Base-by-base conservation (phyloP, 2,329 filamentous ascomycete genomes). In the Cladophialophora bantiana region DNA sequence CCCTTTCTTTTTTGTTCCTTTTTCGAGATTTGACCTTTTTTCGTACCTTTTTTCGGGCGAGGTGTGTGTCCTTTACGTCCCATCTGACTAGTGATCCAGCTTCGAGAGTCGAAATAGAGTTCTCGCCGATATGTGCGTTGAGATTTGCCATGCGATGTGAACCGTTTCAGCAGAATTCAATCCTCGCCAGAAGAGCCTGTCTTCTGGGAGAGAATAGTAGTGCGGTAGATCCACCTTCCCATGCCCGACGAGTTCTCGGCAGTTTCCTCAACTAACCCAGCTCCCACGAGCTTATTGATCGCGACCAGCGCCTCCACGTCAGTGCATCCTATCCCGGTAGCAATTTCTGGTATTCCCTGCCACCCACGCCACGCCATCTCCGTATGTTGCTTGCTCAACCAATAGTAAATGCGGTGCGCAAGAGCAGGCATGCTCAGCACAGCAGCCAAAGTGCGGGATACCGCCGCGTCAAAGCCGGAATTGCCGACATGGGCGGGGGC, bases 381-480 rank as follows among this genome's bases (percentile, higher is more conserved):
- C 10, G 7, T 2, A 32, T 18, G 26, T 32, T n/a, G 31, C 12
- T 48, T n/a, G 35, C 18, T 18, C 9, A 59, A 7, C 20, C 31
- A 18, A 31, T 38, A 32, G 42, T 61, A 18, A 4, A 61, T 32
- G 32, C 48, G 52, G n/a, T 42, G 58, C 31, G 45, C 58, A 13
- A 61, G 58, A 20, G 48, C 58, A 3, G 58, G 36, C 4, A 42
- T 53, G 26, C 34, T 31, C 7, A 18, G 42, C n/a, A 53, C n/a
- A 38, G n/a, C 12, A 18, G 20, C 12, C 12, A 38, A 4, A 18
- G 10, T 34, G 36, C 5, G 13, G 35, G 7, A 6, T 9, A 9
- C 2, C 7, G 20, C 18, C 31, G 55, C 36, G 20, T 10, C 36
- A 31, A 26, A 36, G 35, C 15, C 45, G 55, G 55, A 15, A 2